These are phyloP conservation scores for Rhododendron williamsianum DNA, from an alignment of 148 eudicot genomes.

Conservation along the genomic window DNA sequence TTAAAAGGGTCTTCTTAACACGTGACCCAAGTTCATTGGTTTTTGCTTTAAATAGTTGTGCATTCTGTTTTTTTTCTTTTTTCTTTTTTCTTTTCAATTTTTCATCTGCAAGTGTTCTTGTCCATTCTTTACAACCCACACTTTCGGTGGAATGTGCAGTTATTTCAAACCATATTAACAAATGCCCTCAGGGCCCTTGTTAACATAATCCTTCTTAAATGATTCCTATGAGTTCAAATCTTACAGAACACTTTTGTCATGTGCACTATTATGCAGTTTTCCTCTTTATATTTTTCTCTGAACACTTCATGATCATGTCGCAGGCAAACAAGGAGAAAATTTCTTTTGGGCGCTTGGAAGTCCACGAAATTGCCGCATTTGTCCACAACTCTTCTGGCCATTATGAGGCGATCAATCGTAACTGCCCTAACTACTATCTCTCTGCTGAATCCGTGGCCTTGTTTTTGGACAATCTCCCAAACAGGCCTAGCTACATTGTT, in stretches of 20 bases:
- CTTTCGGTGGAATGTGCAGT: neutral
- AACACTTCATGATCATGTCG: neutral
- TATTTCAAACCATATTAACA: neutral
- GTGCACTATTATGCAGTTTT: neutral
- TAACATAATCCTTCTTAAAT: neutral
- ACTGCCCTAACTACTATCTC: constrained; percentile 71
- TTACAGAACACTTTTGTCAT: neutral
- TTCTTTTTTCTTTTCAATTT: neutral
- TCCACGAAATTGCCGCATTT: constrained; percentile 91
- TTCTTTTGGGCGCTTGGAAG: constrained; percentile 74
- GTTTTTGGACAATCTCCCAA: constrained; percentile 75
- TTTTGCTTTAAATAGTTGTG: neutral
- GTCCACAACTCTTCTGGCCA: constrained; percentile 68
- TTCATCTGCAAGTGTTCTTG: neutral
- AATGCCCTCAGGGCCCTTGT: neutral
- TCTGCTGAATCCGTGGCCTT: constrained; percentile 90
- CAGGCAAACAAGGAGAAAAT: constrained; percentile 97
- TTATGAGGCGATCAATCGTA: constrained; percentile 88
- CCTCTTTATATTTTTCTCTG: neutral
- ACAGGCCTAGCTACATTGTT: constrained; percentile 65
- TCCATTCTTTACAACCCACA: neutral
- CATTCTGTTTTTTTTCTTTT: neutral
- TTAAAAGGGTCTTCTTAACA: neutral
- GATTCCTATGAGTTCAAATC: neutral
- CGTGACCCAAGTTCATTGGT: neutral